Percentiles rank a stretch among this genome's conserved stretches.
These are phyloP conservation scores for Aspergillus phoenicis DNA, from an alignment of 2,329 filamentous ascomycete species.

Conservation along the genomic window DNA sequence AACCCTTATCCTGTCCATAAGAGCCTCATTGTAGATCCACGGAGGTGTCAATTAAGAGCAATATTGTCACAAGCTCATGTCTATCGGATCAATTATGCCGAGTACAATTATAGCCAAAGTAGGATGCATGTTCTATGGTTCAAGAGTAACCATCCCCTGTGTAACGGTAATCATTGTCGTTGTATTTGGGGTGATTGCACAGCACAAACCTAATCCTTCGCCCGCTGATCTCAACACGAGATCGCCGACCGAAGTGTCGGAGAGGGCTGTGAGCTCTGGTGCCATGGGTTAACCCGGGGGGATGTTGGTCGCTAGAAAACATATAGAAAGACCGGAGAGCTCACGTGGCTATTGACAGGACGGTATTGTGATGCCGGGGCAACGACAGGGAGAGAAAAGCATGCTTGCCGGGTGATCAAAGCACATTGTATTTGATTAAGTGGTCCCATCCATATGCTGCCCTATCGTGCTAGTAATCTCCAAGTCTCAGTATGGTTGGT, in stretches of 20 bases:
- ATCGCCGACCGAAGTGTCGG: background rate
- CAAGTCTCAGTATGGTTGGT: background rate
- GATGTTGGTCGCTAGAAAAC: conserved; percentile 12
- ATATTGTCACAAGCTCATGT: background rate
- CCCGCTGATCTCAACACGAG: background rate
- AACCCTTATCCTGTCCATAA: background rate
- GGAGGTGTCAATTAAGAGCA: background rate
- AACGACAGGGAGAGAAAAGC: background rate
- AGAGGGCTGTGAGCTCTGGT: background rate
- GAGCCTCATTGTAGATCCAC: background rate
- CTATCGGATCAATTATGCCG: too few species aligned
- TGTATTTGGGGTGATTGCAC: background rate
- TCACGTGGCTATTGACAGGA: conserved; percentile 3
- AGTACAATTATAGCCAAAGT: background rate
- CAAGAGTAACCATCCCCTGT: background rate
- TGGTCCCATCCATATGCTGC: background rate
- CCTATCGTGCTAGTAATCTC: background rate
- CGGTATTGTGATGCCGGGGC: background rate
- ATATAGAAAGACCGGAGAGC: conserved; percentile 8
- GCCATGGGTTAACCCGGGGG: background rate
- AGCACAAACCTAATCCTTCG: background rate
- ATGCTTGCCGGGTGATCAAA: background rate
- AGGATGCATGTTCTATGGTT: background rate
- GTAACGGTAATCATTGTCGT: background rate
- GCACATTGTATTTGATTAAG: background rate